Conservation (phyloP, 345 rosid genomes). For the Syzygium aromaticum region DNA sequence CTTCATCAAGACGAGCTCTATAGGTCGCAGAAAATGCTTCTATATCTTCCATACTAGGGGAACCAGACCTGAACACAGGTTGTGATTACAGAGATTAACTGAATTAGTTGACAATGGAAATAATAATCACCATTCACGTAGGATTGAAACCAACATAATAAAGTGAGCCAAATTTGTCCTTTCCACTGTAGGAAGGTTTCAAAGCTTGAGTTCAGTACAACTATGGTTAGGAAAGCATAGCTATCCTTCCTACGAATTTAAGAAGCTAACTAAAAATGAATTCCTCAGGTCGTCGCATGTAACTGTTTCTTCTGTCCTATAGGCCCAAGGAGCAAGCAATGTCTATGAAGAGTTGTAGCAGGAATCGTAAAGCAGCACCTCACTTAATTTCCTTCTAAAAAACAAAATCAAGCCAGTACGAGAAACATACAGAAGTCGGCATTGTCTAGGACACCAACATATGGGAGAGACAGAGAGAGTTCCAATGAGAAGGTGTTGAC, state of each 20-base stretch:
- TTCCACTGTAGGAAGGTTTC: not conserved
- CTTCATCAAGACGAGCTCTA: conserved; percentile 55
- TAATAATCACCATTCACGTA: not conserved
- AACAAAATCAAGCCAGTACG: not conserved
- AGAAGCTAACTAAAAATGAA: not conserved
- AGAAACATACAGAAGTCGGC: not conserved
- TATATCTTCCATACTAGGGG: conserved; percentile 68
- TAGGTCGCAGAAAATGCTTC: conserved; percentile 62
- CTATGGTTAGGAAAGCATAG: not conserved
- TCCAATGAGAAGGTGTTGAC: no score
- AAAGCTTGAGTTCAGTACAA: not conserved
- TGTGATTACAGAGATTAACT: not conserved
- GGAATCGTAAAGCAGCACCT: not conserved
- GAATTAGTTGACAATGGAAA: not conserved
- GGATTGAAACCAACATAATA: not conserved
- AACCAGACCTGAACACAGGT: no score
- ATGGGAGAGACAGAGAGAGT: not conserved
- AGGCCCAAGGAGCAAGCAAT: not conserved
- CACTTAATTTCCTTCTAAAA: not conserved
- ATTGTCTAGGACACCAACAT: not conserved
- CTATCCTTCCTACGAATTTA: not conserved
- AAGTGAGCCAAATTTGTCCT: not conserved
- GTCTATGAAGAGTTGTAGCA: not conserved
- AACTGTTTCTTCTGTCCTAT: not conserved
- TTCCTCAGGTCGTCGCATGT: not conserved